These are phyloP conservation scores for Didymella exigua DNA, from an alignment of 2,329 filamentous ascomycete species.

Conservation along the genomic window DNA sequence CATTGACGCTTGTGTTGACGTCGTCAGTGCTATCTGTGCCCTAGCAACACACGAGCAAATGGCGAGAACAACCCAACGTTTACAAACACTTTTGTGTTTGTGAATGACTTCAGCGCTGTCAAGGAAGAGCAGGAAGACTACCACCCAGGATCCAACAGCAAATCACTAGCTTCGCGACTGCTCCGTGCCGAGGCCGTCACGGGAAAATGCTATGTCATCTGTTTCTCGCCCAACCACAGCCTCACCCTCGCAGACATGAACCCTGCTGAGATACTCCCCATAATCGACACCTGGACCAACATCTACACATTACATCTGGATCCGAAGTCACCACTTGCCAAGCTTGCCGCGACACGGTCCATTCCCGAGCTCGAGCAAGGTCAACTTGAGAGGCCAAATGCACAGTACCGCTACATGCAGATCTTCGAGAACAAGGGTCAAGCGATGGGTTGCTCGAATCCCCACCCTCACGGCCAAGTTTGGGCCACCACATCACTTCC, in stretches of 20 bases:
- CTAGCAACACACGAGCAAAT: constrained; percentile 84
- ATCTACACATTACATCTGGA: constrained; percentile 85
- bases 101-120: constrained; percentile 97
- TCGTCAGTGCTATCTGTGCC: constrained; percentile 86
- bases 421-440: constrained; percentile 99
- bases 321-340: constrained; percentile 67
- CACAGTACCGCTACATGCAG: constrained; percentile 95
- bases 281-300: constrained; percentile 88
- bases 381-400: constrained; percentile 60
- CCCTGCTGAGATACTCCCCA: constrained; percentile 74
- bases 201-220: constrained; percentile 95
- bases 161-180: constrained; percentile 71
- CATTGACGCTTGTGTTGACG: constrained; percentile 25
- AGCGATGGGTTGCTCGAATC: constrained; percentile 98
- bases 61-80: constrained; percentile 89
- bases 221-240: constrained; percentile 89
- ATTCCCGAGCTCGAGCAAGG: constrained; percentile 55
- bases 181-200: constrained; percentile 85
- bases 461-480: constrained; percentile 94
- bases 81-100: constrained; percentile 85
- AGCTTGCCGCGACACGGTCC: constrained; percentile 53
- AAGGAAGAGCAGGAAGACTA: constrained; percentile 92
- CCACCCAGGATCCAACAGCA: constrained; percentile 56
- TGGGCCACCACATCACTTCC: constrained; percentile 93
- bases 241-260: constrained; percentile 90